Evolutionary conservation across 208 protist species (phyloP).

Genomic region (Crithidia fasciculata): DNA sequence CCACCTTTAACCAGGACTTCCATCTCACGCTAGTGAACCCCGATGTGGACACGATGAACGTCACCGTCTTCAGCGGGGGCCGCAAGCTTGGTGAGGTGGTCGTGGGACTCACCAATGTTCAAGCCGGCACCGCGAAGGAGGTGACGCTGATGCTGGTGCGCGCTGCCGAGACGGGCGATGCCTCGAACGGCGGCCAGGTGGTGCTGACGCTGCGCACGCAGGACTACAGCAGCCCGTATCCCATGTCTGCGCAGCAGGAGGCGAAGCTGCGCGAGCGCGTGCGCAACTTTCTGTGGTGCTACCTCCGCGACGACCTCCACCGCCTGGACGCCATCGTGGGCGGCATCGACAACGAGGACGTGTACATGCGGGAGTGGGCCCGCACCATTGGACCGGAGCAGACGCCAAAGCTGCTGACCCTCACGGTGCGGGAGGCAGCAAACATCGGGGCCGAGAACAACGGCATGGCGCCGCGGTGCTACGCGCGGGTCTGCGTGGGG

Average conservation of each 20-base stretch:
- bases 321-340: slow-evolving; percentile 71
- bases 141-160: slow-evolving; percentile 67
- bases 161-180: slow-evolving; percentile 73
- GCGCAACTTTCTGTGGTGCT: slow-evolving; percentile 74
- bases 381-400: slow-evolving; percentile 69
- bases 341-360: slow-evolving; percentile 57
- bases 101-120: slow-evolving; percentile 60
- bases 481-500: slow-evolving; percentile 53
- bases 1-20: slow-evolving; percentile 63
- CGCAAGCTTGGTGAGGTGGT: slow-evolving; percentile 70
- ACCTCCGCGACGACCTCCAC: slow-evolving; percentile 84
- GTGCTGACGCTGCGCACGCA: slow-evolving; percentile 50
- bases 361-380: slow-evolving; percentile 60
- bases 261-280: slow-evolving; percentile 60
- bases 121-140: slow-evolving; percentile 53
- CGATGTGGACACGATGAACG: slow-evolving; percentile 35
- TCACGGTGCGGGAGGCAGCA: slow-evolving; percentile 42
- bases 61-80: slow-evolving; percentile 56
- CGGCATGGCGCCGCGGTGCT: slow-evolving; percentile 25
- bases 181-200: slow-evolving; percentile 56
- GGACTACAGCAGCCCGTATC: slow-evolving; percentile 50
- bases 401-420: slow-evolving; percentile 25
- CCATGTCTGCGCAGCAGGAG: slow-evolving; percentile 41
- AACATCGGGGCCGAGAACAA: slow-evolving; percentile 26
- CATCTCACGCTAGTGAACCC: slow-evolving; percentile 47